Percentiles rank a stretch among this genome's conserved stretches.
These are phyloP conservation scores for Wickerhamomyces hampshirensis DNA, from an alignment of 805 yeast genomes.

Conservation along the genomic window DNA sequence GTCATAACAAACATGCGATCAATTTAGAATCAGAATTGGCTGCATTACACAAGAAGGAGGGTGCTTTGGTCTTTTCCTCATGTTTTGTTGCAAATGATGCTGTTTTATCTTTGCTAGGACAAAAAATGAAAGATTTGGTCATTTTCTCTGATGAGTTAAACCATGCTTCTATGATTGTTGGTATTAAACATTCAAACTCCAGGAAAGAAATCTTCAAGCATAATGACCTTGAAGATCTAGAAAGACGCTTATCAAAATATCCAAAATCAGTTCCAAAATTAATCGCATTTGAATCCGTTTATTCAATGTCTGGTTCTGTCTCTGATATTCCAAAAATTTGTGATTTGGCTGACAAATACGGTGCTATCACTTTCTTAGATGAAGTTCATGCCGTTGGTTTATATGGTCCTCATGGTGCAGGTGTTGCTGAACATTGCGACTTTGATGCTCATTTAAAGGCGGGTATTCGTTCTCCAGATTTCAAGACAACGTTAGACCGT, in stretches of 20 bases:
- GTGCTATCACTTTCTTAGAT: constrained; percentile 94
- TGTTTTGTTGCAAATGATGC: constrained; percentile 98
- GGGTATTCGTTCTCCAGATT: constrained; percentile 52
- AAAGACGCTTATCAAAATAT: constrained; percentile 66
- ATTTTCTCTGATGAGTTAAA: constrained; percentile 85
- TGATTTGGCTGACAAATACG: constrained; percentile 95
- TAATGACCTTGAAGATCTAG: constrained; percentile 82
- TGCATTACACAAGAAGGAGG: constrained; percentile 88
- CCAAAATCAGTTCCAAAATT: constrained; percentile 89
- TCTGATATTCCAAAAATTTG: constrained; percentile 91
- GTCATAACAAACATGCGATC: constrained; percentile 90
- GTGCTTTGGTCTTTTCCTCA: constrained; percentile 90
- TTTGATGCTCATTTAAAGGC: constrained; percentile 73
- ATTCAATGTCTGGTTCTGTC: constrained; percentile 98
- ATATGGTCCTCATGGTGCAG: constrained; percentile 99
- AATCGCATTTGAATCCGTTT: constrained; percentile 95
- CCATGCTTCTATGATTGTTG: constrained; percentile 98
- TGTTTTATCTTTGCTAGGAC: constrained; percentile 84
- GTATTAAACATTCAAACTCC: constrained; percentile 86
- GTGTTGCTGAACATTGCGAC: constrained; percentile 96
- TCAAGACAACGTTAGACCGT: constrained; percentile 72
- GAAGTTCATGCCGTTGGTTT: constrained; percentile 99
- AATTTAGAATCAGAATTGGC: constrained; percentile 83
- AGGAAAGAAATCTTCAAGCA: constrained; percentile 89
- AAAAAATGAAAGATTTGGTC: constrained; percentile 82